A percentile compares a stretch with the other conserved stretches of the same genome.
These are phyloP conservation scores for Colletotrichum filicis DNA, from an alignment of 2,329 filamentous ascomycete genomes.

Conservation along the genomic window DNA sequence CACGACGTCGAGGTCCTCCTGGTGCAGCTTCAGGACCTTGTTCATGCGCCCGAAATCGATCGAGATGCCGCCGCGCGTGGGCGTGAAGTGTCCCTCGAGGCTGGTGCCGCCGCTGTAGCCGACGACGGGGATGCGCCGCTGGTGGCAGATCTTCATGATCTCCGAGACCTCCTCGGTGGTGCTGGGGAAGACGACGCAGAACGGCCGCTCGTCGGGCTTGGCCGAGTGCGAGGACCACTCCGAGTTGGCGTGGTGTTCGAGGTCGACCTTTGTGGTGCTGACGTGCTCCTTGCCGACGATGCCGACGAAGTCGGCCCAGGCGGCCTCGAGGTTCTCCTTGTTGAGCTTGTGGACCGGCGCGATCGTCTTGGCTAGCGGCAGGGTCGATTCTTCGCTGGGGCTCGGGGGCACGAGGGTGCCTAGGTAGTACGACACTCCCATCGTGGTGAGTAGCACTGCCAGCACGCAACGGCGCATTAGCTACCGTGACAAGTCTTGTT, in stretches of 20 bases:
- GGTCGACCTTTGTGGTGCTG: constrained; percentile 66
- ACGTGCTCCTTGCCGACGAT: constrained; percentile 74
- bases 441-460: constrained; percentile 63
- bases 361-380: constrained; percentile 63
- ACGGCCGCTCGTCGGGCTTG: constrained; percentile 61
- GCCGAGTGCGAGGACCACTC: constrained; percentile 71
- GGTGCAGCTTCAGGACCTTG: constrained; percentile 80
- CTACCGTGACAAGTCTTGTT: not conserved
- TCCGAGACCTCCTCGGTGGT: constrained; percentile 86
- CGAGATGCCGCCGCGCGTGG: constrained; percentile 84
- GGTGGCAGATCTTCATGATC: constrained; percentile 90
- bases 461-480: constrained; percentile 12
- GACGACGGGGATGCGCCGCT: constrained; percentile 83
- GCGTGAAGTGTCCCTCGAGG: constrained; percentile 88
- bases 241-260: constrained; percentile 67
- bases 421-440: constrained; percentile 66
- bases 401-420: constrained; percentile 66
- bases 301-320: constrained; percentile 75
- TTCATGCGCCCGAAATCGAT: constrained; percentile 91
- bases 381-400: constrained; percentile 65
- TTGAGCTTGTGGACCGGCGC: constrained; percentile 68
- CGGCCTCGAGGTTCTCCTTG: constrained; percentile 73
- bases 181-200: constrained; percentile 80
- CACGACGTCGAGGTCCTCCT: constrained; percentile 79
- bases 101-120: constrained; percentile 90